phyloP scores from a whole-genome alignment of 75 land plant genomes.

The Cryptomeria japonica region DNA sequence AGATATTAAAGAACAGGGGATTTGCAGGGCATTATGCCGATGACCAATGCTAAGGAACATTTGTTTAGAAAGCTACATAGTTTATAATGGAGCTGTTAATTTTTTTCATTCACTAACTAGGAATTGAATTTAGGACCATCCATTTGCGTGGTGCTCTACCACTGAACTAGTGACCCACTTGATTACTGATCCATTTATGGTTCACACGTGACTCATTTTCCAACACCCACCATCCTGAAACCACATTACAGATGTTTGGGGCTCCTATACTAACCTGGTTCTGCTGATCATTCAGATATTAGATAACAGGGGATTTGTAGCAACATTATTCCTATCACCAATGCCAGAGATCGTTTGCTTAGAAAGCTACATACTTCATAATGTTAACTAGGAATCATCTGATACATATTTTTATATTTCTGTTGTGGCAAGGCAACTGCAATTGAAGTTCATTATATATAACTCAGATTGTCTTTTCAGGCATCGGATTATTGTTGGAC shows the following conservation, averaged over 20 bases:
- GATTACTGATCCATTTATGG: no score
- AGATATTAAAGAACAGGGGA: neutral
- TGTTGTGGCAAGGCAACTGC: neutral
- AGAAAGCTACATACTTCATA: neutral
- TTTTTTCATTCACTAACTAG: no score
- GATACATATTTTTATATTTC: neutral
- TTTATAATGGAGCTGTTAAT: neutral
- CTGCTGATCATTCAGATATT: neutral
- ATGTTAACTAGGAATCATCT: neutral
- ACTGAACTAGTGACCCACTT: no score
- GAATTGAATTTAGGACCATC: no score
- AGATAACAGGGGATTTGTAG: neutral
- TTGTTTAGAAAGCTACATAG: neutral
- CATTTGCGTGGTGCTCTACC: no score
- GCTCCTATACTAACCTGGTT: no score
- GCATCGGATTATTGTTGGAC: slow-evolving; percentile 42
- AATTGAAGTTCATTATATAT: neutral
- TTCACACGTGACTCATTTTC: no score
- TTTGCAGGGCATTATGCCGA: neutral
- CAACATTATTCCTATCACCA: neutral
- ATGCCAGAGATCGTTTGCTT: neutral
- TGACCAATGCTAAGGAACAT: neutral
- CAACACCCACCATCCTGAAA: no score
- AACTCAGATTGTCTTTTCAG: slow-evolving; percentile 16
- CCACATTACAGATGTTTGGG: no score